phyloP scores from a whole-genome alignment of 176 grass and related monocot genomes.

The Rhynchospora pubera region DNA sequence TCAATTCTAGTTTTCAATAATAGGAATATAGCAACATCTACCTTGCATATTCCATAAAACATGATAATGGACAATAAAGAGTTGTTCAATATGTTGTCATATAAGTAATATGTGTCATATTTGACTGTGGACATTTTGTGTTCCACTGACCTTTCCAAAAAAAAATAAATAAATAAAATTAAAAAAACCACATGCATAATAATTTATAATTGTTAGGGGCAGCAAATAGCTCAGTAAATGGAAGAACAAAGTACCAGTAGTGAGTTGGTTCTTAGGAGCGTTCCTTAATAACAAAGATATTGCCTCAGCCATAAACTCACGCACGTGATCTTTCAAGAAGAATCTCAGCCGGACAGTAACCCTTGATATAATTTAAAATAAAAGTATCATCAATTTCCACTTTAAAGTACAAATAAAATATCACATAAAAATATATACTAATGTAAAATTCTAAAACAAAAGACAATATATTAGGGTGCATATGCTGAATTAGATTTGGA shows the following conservation, averaged over 20 bases:
- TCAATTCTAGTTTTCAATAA: not conserved
- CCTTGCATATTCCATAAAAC: not conserved
- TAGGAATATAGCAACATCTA: conserved; percentile 25
- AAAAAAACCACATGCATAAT: too few relatives aligned
- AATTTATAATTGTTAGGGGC: not conserved
- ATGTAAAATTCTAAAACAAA: not conserved
- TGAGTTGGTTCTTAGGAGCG: conserved; percentile 47
- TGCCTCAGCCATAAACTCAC: conserved; percentile 90
- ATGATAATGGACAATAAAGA: not conserved
- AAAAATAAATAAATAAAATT: too few relatives aligned
- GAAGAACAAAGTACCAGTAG: conserved; percentile 21
- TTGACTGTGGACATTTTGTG: not conserved
- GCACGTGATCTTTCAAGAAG: conserved; percentile 67
- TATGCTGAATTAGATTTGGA: not conserved
- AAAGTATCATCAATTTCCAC: conserved; percentile 21
- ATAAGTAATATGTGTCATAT: not conserved
- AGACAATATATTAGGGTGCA: not conserved
- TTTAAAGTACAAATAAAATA: not conserved
- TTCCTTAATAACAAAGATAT: conserved; percentile 95
- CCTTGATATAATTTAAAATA: conserved; percentile 43
- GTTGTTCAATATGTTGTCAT: not conserved
- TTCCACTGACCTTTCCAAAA: too few relatives aligned
- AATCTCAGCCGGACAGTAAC: conserved; percentile 55
- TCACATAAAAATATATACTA: not conserved
- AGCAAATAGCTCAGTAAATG: not conserved